phyloP scores from a whole-genome alignment of 2,329 filamentous ascomycete species.

The Trichoderma sp. region DNA sequence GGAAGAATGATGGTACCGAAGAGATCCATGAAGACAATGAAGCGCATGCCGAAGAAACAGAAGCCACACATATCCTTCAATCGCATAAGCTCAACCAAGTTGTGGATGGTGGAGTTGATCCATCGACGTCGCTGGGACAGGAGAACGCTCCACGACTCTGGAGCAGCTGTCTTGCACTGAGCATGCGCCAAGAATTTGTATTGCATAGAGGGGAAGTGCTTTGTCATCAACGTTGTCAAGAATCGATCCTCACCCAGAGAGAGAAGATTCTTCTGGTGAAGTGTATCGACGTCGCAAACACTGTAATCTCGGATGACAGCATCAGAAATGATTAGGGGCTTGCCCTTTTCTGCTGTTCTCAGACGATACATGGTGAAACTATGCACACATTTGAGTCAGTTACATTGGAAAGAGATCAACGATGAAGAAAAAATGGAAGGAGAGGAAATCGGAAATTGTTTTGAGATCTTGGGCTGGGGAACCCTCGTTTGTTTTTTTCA shows the following conservation, averaged over 20 bases:
- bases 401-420: neutral
- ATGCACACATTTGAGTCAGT: neutral
- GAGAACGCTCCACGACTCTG: conserved; percentile 90
- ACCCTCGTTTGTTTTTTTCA: conserved; percentile 33
- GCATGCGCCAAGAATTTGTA: conserved; percentile 96
- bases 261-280: conserved; percentile 95
- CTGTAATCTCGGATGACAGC: conserved; percentile 85
- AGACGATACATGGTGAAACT: conserved; percentile 99
- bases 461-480: neutral
- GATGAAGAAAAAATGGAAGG: too few species aligned
- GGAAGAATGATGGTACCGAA: conserved; percentile 90
- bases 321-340: conserved; percentile 91
- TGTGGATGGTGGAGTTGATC: conserved; percentile 99
- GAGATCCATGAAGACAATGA: conserved; percentile 92
- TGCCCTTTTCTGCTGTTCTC: conserved; percentile 89
- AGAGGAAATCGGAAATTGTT: neutral
- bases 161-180: conserved; percentile 89
- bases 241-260: conserved; percentile 96
- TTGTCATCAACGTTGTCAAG: conserved; percentile 96
- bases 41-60: conserved; percentile 98
- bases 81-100: conserved; percentile 85
- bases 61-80: conserved; percentile 96
- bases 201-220: conserved; percentile 92
- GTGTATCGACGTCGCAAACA: conserved; percentile 85
- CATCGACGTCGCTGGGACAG: conserved; percentile 97